A percentile compares a stretch with the other conserved stretches of the same genome.
Evolutionary conservation across 805 yeast species (phyloP).

Genomic region (Starmerella stigmatis): DNA sequence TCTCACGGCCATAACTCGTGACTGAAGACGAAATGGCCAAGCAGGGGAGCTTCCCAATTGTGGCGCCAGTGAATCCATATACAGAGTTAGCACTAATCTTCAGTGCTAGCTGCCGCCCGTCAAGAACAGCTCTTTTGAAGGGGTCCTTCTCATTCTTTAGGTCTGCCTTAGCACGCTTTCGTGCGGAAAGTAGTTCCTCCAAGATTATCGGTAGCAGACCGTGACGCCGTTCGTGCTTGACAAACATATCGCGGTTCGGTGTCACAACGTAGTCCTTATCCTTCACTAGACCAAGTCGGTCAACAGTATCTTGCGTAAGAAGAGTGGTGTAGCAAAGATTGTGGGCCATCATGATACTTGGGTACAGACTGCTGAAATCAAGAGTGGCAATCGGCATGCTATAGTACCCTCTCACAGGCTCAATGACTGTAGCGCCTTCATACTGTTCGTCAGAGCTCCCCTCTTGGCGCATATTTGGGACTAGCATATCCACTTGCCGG

Average conservation of each 20-base stretch:
- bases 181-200: constrained; percentile 76
- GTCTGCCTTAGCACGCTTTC: constrained; percentile 87
- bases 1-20: constrained; percentile 90
- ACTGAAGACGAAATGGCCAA: constrained; percentile 90
- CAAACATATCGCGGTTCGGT: constrained; percentile 88
- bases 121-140: constrained; percentile 81
- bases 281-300: constrained; percentile 45
- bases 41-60: constrained; percentile 94
- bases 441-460: constrained; percentile 82
- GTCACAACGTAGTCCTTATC: constrained; percentile 73
- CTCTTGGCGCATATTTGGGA: constrained; percentile 76
- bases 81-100: constrained; percentile 97
- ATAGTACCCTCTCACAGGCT: constrained; percentile 90
- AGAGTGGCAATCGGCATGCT: constrained; percentile 95
- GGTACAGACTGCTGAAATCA: constrained; percentile 95
- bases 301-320: constrained; percentile 56
- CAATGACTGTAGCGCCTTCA: constrained; percentile 99
- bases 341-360: constrained; percentile 99
- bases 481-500: constrained; percentile 68
- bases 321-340: constrained; percentile 91
- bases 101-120: constrained; percentile 94
- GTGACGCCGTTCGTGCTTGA: constrained; percentile 53
- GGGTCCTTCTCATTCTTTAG: constrained; percentile 90
- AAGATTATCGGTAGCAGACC: constrained; percentile 90
- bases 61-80: constrained; percentile 98